Evolutionary conservation across 1,284 basidiomycete species (phyloP).

Genomic region (Anthracocystis setariae): DNA sequence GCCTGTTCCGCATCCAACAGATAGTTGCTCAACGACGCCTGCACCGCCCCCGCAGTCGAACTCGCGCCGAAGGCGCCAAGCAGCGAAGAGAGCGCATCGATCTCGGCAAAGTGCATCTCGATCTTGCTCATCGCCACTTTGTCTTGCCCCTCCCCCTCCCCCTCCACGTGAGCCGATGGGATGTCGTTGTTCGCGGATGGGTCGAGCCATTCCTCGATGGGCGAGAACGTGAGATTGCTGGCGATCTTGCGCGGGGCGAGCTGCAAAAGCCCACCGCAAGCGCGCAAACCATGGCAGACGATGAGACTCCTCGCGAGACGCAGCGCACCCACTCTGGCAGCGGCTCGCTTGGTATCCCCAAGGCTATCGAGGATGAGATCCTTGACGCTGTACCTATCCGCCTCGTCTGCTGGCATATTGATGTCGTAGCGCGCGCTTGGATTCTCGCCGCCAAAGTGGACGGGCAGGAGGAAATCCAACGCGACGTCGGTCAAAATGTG

Average conservation of each 20-base stretch:
- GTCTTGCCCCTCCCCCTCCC: background rate
- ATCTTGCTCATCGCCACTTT: constrained; percentile 9
- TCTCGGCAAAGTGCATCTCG: constrained; percentile 31
- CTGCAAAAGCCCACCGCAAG: constrained; percentile 26
- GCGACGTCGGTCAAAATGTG: constrained; percentile 54
- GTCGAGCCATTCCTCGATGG: constrained; percentile 20
- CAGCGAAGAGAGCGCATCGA: constrained; percentile 41
- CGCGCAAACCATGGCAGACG: constrained; percentile 49
- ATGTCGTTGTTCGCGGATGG: background rate
- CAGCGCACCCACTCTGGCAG: constrained; percentile 46
- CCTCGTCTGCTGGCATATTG: constrained; percentile 21
- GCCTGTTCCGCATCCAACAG: constrained; percentile 79
- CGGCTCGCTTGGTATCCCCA: constrained; percentile 15
- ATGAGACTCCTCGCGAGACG: constrained; percentile 50
- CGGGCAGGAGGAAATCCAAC: constrained; percentile 45
- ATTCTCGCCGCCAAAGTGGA: constrained; percentile 4
- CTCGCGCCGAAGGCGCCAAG: constrained; percentile 19
- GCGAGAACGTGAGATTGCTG: background rate
- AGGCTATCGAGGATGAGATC: constrained; percentile 58
- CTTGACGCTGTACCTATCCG: constrained; percentile 50
- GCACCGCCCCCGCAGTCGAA: constrained; percentile 18
- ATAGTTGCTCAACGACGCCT: constrained; percentile 70
- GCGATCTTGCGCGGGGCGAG: constrained; percentile 19
- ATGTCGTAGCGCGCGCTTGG: constrained; percentile 14
- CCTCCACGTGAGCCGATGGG: background rate